A percentile compares a stretch with the other conserved stretches of the same genome.
Evolutionary conservation across 768 basidiomycete genomes (phyloP).

Genomic region (Psilocybe sp.): DNA sequence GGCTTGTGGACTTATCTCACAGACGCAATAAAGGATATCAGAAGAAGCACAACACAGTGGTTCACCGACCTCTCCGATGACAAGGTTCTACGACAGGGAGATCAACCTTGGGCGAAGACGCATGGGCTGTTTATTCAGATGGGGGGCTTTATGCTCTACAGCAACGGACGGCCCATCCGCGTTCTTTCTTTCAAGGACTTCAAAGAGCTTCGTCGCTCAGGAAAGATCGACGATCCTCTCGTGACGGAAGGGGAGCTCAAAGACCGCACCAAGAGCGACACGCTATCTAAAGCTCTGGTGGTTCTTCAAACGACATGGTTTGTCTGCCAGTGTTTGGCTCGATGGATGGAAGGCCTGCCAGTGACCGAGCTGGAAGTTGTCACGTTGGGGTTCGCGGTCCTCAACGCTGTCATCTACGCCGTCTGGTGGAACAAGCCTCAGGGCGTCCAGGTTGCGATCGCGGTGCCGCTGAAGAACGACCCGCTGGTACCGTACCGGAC

Average conservation of each 20-base stretch:
- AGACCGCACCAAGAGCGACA: conserved; percentile 24
- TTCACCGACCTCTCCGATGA: too few species aligned
- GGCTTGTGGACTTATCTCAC: too few species aligned
- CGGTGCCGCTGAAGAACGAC: conserved; percentile 1
- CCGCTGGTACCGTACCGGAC: too few species aligned
- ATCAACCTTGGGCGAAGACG: too few species aligned
- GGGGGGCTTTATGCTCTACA: conserved; percentile 7
- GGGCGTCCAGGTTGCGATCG: conserved; percentile 16
- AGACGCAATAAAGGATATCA: too few species aligned
- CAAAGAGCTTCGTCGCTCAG: not conserved
- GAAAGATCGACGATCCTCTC: conserved; percentile 1
- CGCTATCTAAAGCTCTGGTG: conserved; percentile 26
- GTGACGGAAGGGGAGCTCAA: conserved; percentile 4
- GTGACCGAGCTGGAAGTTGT: conserved; percentile 30
- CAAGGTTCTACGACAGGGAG: too few species aligned
- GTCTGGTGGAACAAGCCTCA: conserved; percentile 35
- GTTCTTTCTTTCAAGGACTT: not conserved
- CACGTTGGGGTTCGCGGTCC: conserved; percentile 26
- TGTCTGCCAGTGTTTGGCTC: conserved; percentile 19
- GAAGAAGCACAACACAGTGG: too few species aligned
- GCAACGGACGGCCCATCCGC: not conserved
- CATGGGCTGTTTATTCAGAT: conserved; percentile 7
- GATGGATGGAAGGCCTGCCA: conserved; percentile 17
- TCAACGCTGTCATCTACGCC: conserved; percentile 23
- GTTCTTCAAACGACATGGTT: conserved; percentile 31